These are phyloP conservation scores for Astragalus membranaceus DNA, from an alignment of 306 rosid species.

Conservation along the genomic window DNA sequence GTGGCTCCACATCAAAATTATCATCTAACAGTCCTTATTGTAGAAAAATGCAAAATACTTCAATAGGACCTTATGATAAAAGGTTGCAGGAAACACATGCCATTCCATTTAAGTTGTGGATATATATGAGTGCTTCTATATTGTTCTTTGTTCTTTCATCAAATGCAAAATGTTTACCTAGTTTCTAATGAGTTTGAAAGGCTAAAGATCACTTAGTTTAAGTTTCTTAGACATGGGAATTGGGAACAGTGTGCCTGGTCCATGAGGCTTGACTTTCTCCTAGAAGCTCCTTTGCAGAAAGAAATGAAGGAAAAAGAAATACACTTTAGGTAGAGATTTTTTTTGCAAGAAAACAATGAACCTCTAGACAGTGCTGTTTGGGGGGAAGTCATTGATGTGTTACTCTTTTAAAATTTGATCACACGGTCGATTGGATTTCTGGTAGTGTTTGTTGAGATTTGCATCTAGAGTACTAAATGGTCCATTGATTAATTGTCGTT, in stretches of 20 bases:
- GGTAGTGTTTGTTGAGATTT: not conserved
- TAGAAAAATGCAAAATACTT: not conserved
- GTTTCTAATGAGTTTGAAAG: not conserved
- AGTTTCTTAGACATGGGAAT: not conserved
- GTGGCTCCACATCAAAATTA: not conserved
- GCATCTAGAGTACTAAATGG: not conserved
- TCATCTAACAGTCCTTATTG: not conserved
- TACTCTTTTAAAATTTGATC: not conserved
- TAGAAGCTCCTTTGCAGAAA: not conserved
- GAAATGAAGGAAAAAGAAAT: not conserved
- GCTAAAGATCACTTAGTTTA: not conserved
- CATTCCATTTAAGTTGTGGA: not conserved
- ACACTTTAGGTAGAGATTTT: not conserved
- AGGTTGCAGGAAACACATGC: not conserved
- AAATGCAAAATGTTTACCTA: not conserved
- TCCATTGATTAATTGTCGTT: not conserved
- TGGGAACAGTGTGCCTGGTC: not conserved
- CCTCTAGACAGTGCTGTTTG: not conserved
- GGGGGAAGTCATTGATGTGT: not conserved
- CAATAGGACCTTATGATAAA: not conserved
- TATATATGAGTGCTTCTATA: not conserved
- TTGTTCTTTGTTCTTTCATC: not conserved
- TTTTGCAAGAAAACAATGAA: not conserved
- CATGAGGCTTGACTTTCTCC: constrained; percentile 6
- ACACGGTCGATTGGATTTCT: not conserved